A percentile compares a stretch with the other conserved stretches of the same genome.
phyloP scores from a whole-genome alignment of 495 filamentous ascomycete genomes.

The Ramalina intermedia region DNA sequence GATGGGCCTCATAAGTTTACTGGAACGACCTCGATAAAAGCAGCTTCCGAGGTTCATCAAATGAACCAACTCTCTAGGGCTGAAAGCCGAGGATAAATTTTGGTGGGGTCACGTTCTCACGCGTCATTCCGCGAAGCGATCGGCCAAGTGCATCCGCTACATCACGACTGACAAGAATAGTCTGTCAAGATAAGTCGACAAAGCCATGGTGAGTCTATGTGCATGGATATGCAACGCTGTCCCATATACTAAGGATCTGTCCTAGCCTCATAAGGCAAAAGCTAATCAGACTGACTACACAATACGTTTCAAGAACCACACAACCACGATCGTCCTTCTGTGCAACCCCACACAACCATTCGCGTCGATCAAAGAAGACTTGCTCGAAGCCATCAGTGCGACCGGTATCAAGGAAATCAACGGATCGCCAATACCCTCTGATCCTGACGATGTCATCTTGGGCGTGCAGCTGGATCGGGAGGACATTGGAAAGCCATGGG shows the following conservation, averaged over 20 bases:
- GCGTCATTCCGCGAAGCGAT: too few relatives aligned
- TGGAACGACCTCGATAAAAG: too few relatives aligned
- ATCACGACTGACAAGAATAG: too few relatives aligned
- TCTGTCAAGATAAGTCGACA: too few relatives aligned
- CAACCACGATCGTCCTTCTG: constrained; percentile 62
- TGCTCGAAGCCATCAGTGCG: constrained; percentile 40
- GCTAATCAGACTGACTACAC: constrained; percentile 33
- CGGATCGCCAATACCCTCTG: constrained; percentile 30
- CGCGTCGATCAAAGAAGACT: constrained; percentile 41
- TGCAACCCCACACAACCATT: constrained; percentile 47
- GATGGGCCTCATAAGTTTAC: too few relatives aligned
- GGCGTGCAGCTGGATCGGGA: constrained; percentile 39
- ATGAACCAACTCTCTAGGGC: too few relatives aligned
- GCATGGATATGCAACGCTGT: too few relatives aligned
- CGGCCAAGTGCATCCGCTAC: too few relatives aligned
- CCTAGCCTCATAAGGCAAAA: constrained; percentile 18
- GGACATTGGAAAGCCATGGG: constrained; percentile 45
- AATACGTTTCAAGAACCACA: constrained; percentile 65
- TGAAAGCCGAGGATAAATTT: too few relatives aligned
- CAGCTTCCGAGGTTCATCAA: too few relatives aligned
- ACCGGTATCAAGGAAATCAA: constrained; percentile 31
- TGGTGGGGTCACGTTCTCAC: too few relatives aligned
- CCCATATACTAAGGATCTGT: not conserved
- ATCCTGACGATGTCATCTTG: constrained; percentile 36
- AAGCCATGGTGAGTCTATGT: too few relatives aligned